A percentile compares a stretch with the other conserved stretches of the same genome.
Conservation (phyloP, 768 basidiomycete species). For the Amanita jacksonii region DNA sequence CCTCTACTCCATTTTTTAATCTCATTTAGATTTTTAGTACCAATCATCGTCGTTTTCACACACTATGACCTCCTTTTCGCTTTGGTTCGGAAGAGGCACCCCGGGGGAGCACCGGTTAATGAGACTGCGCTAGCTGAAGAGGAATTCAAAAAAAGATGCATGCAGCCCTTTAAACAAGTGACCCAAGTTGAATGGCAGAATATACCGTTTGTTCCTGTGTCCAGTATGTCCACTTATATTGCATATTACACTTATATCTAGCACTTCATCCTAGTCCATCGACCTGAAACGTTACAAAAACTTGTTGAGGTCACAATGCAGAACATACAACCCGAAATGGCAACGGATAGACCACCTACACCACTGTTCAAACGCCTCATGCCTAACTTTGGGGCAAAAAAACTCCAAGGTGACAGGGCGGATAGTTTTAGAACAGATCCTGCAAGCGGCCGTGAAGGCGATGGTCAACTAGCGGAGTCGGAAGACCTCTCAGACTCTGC, state of each 20-base stretch:
- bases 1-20: neutral
- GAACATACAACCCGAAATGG: neutral
- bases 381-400: too few species aligned
- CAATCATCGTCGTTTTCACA: neutral
- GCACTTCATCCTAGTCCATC: neutral
- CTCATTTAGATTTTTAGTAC: neutral
- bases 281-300: neutral
- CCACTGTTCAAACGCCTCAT: too few species aligned
- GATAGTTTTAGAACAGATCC: neutral
- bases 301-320: neutral
- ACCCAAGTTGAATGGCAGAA: neutral
- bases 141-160: neutral
- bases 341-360: too few species aligned
- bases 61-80: neutral
- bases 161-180: neutral
- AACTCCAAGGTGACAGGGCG: neutral
- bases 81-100: too few species aligned
- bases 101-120: neutral
- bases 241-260: neutral
- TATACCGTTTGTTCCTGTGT: neutral
- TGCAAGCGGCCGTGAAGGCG: too few species aligned
- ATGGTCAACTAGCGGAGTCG: too few species aligned
- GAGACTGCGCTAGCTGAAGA: neutral
- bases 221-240: neutral
- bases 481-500: neutral